Percentiles rank a stretch among this genome's conserved stretches.
These are phyloP conservation scores for Cetraspora pellucida DNA, from an alignment of 192 early-diverging fungal genomes.

Conservation along the genomic window DNA sequence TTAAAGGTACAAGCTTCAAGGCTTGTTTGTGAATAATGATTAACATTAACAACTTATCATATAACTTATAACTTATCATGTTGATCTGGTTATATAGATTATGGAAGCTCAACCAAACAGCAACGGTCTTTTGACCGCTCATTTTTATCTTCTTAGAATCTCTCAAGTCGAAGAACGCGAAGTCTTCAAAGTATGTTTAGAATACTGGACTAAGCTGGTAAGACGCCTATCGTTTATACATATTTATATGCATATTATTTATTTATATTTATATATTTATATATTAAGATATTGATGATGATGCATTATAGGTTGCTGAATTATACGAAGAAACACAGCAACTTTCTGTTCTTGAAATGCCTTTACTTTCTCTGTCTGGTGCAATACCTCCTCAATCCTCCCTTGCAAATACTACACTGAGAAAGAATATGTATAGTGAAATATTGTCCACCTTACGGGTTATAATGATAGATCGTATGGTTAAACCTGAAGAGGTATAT, in stretches of 20 bases:
- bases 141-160: conserved; percentile 88
- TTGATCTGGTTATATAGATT: conserved; percentile 41
- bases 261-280: neutral
- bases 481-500: conserved; percentile 92
- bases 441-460: conserved; percentile 83
- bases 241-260: too few relatives aligned
- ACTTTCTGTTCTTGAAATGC: conserved; percentile 53
- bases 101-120: conserved; percentile 61
- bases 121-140: conserved; percentile 70
- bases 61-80: conserved; percentile 15
- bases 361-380: conserved; percentile 63
- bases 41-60: too few relatives aligned
- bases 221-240: neutral
- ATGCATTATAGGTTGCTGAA: conserved; percentile 59
- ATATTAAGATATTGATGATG: too few relatives aligned
- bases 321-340: conserved; percentile 85
- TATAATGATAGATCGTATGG: conserved; percentile 99
- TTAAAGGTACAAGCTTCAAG: conserved; percentile 62
- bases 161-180: conserved; percentile 94
- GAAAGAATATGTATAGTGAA: conserved; percentile 85
- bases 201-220: conserved; percentile 95
- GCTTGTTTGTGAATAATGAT: conserved; percentile 10
- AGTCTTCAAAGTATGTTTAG: conserved; percentile 96
- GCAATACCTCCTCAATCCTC: conserved; percentile 36
- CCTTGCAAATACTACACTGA: conserved; percentile 49